Evolutionary conservation across 495 filamentous ascomycete species (phyloP).

Genomic region (Cladorrhinum samala): DNA sequence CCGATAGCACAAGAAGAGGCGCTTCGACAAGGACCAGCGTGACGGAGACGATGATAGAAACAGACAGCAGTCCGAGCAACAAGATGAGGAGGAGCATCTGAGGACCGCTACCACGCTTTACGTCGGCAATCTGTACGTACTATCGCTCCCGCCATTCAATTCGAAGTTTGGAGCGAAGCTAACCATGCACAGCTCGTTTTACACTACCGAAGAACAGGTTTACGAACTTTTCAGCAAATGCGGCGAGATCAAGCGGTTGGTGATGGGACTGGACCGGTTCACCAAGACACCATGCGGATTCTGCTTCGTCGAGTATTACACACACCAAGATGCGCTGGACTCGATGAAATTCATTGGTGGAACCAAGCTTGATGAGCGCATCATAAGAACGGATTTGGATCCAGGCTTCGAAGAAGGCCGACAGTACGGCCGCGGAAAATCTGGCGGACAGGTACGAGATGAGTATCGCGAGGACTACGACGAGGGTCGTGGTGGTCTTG

Average conservation of each 20-base stretch:
- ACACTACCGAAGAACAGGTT: slow-evolving; percentile 98
- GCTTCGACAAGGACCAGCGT: slow-evolving; percentile 53
- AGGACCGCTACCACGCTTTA: slow-evolving; percentile 91
- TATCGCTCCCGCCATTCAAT: background rate
- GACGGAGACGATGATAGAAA: slow-evolving; percentile 47
- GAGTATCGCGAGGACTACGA: slow-evolving; percentile 97
- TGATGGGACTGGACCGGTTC: slow-evolving; percentile 97
- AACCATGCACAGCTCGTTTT: slow-evolving; percentile 70
- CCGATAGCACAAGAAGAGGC: slow-evolving; percentile 55
- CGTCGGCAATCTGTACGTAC: slow-evolving; percentile 90
- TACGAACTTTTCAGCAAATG: slow-evolving; percentile 97
- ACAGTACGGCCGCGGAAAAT: slow-evolving; percentile 86
- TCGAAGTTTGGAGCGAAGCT: background rate
- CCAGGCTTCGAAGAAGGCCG: slow-evolving; percentile 93
- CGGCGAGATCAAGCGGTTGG: slow-evolving; percentile 92
- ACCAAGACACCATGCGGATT: slow-evolving; percentile 98
- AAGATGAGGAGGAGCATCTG: slow-evolving; percentile 60
- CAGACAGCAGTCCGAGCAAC: slow-evolving; percentile 43
- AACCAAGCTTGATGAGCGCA: slow-evolving; percentile 96
- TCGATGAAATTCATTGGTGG: slow-evolving; percentile 98
- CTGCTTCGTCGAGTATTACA: slow-evolving; percentile 99
- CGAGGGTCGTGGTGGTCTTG: slow-evolving; percentile 77
- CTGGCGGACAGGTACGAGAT: slow-evolving; percentile 92
- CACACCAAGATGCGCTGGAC: slow-evolving; percentile 88
- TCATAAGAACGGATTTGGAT: slow-evolving; percentile 94